Conservation (phyloP, 2,329 filamentous ascomycete species). For the Ustilaginoidea virens region DNA sequence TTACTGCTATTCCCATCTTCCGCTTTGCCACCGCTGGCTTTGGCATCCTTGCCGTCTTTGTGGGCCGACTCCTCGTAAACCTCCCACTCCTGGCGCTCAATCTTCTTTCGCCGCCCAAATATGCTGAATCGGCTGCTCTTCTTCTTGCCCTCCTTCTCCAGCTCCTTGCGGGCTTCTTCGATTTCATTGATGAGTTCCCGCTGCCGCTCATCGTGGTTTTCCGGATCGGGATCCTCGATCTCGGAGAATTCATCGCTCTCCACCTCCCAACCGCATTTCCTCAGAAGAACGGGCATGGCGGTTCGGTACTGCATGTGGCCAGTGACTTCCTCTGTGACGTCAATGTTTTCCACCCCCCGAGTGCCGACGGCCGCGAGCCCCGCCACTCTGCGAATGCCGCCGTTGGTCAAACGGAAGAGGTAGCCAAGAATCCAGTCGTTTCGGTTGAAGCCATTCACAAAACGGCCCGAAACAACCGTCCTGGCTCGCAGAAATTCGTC, state of each 20-base stretch:
- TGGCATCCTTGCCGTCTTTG: conserved; percentile 18
- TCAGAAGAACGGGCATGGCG: conserved; percentile 76
- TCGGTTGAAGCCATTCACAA: conserved; percentile 84
- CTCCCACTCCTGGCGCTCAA: conserved; percentile 81
- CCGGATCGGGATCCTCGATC: conserved; percentile 93
- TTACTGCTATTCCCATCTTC: conserved; percentile 33
- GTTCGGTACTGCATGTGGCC: conserved; percentile 95
- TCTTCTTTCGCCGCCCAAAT: conserved; percentile 70
- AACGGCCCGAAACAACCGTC: conserved; percentile 78
- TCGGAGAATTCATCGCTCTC: conserved; percentile 90
- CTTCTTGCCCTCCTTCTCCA: conserved; percentile 66
- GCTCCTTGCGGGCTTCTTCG: conserved; percentile 76
- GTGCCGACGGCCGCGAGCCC: conserved; percentile 68
- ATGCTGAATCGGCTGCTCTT: conserved; percentile 50
- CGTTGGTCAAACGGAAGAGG: conserved; percentile 84
- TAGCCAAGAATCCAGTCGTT: conserved; percentile 98
- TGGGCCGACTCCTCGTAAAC: conserved; percentile 60
- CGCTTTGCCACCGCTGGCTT: conserved; percentile 13
- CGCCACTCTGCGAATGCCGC: conserved; percentile 77
- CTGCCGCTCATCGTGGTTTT: conserved; percentile 77
- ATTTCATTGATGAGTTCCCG: conserved; percentile 92
- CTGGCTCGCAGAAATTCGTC: conserved; percentile 75
- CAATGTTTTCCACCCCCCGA: conserved; percentile 75
- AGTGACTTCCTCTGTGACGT: conserved; percentile 71
- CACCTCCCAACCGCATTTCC: conserved; percentile 80